Conservation (phyloP, 768 basidiomycete genomes). For the Podaxis sp. region DNA sequence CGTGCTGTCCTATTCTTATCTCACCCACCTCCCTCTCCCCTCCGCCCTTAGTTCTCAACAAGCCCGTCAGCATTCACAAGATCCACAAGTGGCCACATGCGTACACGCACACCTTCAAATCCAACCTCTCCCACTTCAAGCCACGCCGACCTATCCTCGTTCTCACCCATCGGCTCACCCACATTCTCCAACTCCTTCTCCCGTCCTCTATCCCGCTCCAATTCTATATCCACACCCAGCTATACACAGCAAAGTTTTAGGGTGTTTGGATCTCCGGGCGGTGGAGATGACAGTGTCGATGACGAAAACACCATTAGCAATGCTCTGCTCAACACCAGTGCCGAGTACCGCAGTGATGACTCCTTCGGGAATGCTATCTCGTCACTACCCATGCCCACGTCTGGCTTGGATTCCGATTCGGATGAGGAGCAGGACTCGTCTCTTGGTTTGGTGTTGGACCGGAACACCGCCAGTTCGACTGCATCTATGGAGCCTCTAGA, state of each 20-base stretch:
- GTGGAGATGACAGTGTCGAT: conserved; percentile 37
- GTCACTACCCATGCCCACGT: conserved; percentile 58
- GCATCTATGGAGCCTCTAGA: conserved; percentile 74
- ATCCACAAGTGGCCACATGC: conserved; percentile 38
- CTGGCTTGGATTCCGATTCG: conserved; percentile 47
- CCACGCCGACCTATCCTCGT: conserved; percentile 23
- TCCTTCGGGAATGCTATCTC: conserved; percentile 48
- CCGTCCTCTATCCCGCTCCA: conserved; percentile 67
- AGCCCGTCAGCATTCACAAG: conserved; percentile 35
- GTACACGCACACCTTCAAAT: conserved; percentile 70
- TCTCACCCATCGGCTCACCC: conserved; percentile 40
- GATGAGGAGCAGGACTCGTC: conserved; percentile 56
- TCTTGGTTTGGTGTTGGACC: conserved; percentile 61
- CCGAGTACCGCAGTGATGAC: conserved; percentile 26
- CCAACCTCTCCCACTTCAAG: conserved; percentile 54
- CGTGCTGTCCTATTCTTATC: background rate
- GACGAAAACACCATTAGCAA: conserved; percentile 24
- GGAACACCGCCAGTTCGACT: conserved; percentile 57
- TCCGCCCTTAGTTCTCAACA: conserved; percentile 14
- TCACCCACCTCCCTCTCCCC: background rate
- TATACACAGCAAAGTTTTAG: conserved; percentile 19
- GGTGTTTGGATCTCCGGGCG: conserved; percentile 20
- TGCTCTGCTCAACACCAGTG: conserved; percentile 14
- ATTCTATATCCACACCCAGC: conserved; percentile 33
- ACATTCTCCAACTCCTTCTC: conserved; percentile 39